Evolutionary conservation across 116 monocot genomes (phyloP).

Genomic region (Dioscorea cayenensis): DNA sequence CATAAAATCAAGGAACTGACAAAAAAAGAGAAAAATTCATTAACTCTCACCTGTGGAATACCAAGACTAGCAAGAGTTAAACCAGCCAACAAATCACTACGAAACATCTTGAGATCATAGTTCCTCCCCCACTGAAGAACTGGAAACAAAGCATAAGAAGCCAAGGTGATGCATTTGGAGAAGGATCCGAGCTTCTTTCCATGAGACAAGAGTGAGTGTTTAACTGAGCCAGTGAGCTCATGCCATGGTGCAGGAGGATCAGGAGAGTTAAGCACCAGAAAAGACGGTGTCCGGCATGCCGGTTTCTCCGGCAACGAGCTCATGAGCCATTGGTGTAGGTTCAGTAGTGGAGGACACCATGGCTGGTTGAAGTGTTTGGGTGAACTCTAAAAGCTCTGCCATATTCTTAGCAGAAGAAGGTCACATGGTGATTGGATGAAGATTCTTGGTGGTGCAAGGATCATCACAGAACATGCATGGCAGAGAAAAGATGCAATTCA

Average conservation of each 20-base stretch:
- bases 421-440: slow-evolving; percentile 5
- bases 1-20: neutral
- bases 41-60: slow-evolving; percentile 65
- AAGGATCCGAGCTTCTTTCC: slow-evolving; percentile 5
- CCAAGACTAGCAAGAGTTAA: slow-evolving; percentile 87
- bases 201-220: slow-evolving; percentile 4
- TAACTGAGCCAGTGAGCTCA: slow-evolving; percentile 30
- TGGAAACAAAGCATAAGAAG: slow-evolving; percentile 42
- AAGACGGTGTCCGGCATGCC: neutral
- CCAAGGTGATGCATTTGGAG: slow-evolving; percentile 16
- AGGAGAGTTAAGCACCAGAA: slow-evolving; percentile 40
- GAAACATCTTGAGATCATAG: slow-evolving; percentile 53
- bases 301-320: neutral
- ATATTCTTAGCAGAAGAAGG: slow-evolving; percentile 4
- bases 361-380: slow-evolving; percentile 69
- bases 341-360: slow-evolving; percentile 20
- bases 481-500: slow-evolving; percentile 1
- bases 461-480: slow-evolving; percentile 4
- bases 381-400: slow-evolving; percentile 31
- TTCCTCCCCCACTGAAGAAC: slow-evolving; percentile 69
- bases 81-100: slow-evolving; percentile 78
- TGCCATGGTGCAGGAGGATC: slow-evolving; percentile 47
- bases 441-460: slow-evolving; percentile 21
- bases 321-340: neutral
- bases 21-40: neutral